Evolutionary conservation across 192 early-diverging fungal species (phyloP), one percentile per base, ranked within the genome.

Genomic region (Chytriomyces sp.): DNA sequence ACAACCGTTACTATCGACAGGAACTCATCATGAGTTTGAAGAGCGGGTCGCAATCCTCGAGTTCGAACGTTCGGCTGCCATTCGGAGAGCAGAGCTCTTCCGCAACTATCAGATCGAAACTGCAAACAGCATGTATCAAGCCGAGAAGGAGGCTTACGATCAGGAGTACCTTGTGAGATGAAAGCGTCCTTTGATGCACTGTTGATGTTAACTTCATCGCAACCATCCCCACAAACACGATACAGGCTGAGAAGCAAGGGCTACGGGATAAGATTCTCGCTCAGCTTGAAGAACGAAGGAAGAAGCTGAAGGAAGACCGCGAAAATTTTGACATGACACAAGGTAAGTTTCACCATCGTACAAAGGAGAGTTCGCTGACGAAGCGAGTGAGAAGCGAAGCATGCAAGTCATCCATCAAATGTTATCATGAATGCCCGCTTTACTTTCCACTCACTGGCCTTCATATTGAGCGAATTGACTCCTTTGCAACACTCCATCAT

Each of bases 301-400:
- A 85, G 37, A 90, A 90, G 49, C 75, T 94, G 40, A 84, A 85
- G 25, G 94, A 96, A 55, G 94, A 96, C 54, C 90, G 91, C 70
- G 94, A 94, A 61, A 91, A 87, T 73, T 79, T 92, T 82, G 93
- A 93, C 72, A 82, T 92, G 17, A 70, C 80, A n/a, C 82, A 82
- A 74, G 88, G 83, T 88, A 83, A 38, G 38, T 64, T 64, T 0
- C n/a, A n/a, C n/a, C n/a, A n/a, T n/a, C n/a, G n/a, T n/a, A n/a
- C n/a, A n/a, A n/a, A n/a, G n/a, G n/a, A n/a, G n/a, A n/a, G n/a
- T n/a, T n/a, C n/a, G n/a, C n/a, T n/a, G n/a, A n/a, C n/a, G n/a
- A n/a, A n/a, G n/a, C n/a, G n/a, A n/a, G n/a, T n/a, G n/a, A n/a
- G n/a, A n/a, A n/a, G n/a, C n/a, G n/a, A n/a, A n/a, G n/a, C n/a